Evolutionary conservation across 257 asterid genomes (phyloP).

Genomic region (Nicotiana undulata): DNA sequence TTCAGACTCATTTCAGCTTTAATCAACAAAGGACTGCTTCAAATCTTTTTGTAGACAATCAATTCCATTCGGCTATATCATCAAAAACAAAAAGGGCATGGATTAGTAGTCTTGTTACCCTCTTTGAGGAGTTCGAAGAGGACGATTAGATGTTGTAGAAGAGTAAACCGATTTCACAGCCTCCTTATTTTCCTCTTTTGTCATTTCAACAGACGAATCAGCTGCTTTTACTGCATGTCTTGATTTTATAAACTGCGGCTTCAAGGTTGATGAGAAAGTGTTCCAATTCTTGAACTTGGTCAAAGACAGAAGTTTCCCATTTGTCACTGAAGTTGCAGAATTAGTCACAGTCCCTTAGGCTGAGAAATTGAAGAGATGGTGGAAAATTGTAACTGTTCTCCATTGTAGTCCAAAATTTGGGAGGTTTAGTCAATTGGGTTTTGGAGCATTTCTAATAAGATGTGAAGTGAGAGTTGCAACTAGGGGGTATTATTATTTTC

Average conservation of each 20-base stretch:
- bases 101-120: too few species aligned
- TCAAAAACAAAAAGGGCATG: too few species aligned
- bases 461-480: background rate
- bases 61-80: too few species aligned
- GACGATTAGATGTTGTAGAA: slow-evolving; percentile 70
- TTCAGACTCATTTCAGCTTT: too few species aligned
- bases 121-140: too few species aligned
- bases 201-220: slow-evolving; percentile 14
- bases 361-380: background rate
- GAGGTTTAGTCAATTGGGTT: too few species aligned
- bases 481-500: background rate
- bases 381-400: background rate
- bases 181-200: slow-evolving; percentile 1
- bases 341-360: background rate
- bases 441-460: background rate
- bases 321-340: background rate
- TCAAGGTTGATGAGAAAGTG: background rate
- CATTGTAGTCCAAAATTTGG: background rate
- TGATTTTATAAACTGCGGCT: slow-evolving; percentile 10
- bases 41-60: too few species aligned
- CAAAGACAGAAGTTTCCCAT: background rate
- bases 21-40: too few species aligned
- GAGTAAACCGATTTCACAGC: slow-evolving; percentile 43
- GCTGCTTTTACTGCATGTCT: slow-evolving; percentile 22
- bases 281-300: background rate